Conservation (phyloP, 139 green algal species). For the Haematococcus sp. region DNA sequence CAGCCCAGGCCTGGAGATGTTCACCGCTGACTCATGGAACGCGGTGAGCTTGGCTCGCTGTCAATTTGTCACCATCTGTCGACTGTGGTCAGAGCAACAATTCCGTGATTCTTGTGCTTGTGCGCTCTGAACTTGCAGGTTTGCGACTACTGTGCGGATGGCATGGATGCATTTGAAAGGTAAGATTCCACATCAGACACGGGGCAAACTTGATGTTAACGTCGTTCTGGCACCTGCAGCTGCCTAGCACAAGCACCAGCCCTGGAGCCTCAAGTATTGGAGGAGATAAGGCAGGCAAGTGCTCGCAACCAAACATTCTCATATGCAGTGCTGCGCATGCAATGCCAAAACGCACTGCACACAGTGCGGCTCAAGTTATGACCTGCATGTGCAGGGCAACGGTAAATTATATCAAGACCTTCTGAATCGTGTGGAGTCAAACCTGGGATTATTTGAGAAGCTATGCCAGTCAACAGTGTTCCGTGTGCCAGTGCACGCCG, state of each 20-base stretch:
- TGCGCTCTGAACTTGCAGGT: constrained; percentile 10
- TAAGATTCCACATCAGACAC: too few relatives aligned
- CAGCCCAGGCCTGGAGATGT: neutral
- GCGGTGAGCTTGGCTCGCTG: constrained; percentile 5
- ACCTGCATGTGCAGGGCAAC: too few relatives aligned
- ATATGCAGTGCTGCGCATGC: too few relatives aligned
- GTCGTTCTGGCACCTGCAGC: neutral
- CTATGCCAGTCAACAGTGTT: neutral
- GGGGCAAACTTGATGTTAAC: too few relatives aligned
- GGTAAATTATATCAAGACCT: neutral
- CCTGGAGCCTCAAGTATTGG: neutral
- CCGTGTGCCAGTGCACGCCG: too few relatives aligned
- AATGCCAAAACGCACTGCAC: too few relatives aligned
- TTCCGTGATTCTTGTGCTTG: neutral
- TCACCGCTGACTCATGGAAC: constrained; percentile 18
- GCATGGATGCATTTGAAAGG: constrained; percentile 23
- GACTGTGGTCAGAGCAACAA: constrained; percentile 15
- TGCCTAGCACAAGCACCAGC: neutral
- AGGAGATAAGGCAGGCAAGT: constrained; percentile 6
- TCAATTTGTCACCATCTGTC: neutral
- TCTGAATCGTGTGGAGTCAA: neutral
- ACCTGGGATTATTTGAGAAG: neutral
- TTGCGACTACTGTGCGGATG: constrained; percentile 27
- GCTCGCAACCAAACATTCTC: neutral
- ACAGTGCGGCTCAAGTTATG: too few relatives aligned